These are phyloP conservation scores for Hippophae tibetana DNA, from an alignment of 306 rosid species.

Conservation along the genomic window DNA sequence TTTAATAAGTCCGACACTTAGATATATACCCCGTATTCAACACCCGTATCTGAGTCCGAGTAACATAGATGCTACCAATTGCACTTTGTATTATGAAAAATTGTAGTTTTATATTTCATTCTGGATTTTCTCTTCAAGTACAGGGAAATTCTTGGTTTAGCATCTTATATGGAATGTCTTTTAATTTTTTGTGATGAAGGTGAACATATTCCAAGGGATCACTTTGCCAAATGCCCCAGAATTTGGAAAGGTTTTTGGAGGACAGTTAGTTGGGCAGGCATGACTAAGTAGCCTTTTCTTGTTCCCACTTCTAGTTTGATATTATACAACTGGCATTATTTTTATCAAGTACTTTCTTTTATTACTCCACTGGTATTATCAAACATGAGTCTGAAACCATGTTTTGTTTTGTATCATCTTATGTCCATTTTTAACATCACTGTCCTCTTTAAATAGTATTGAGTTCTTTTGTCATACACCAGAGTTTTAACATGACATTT, in stretches of 20 bases:
- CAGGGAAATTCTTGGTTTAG: too few relatives aligned
- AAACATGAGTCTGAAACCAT: too few relatives aligned
- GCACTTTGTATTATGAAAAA: neutral
- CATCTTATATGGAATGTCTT: too few relatives aligned
- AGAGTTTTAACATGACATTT: neutral
- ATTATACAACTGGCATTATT: too few relatives aligned
- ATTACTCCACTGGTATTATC: neutral
- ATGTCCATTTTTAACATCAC: neutral
- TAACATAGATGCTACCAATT: too few relatives aligned
- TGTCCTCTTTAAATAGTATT: too few relatives aligned
- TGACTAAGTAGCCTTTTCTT: constrained; percentile 13
- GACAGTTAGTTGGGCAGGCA: constrained; percentile 91
- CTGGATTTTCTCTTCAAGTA: too few relatives aligned
- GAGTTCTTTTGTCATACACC: neutral
- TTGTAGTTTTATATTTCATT: neutral
- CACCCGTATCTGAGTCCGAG: too few relatives aligned
- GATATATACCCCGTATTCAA: too few relatives aligned
- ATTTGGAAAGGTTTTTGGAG: constrained; percentile 89
- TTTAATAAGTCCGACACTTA: too few relatives aligned
- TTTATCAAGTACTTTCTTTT: neutral
- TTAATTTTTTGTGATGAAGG: constrained; percentile 30
- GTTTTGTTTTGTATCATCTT: too few relatives aligned
- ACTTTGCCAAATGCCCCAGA: constrained; percentile 71
- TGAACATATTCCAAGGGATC: constrained; percentile 73
- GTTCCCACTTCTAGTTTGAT: neutral